These are phyloP conservation scores for Lathyrus aphaca DNA, from an alignment of 306 rosid species.

Conservation along the genomic window DNA sequence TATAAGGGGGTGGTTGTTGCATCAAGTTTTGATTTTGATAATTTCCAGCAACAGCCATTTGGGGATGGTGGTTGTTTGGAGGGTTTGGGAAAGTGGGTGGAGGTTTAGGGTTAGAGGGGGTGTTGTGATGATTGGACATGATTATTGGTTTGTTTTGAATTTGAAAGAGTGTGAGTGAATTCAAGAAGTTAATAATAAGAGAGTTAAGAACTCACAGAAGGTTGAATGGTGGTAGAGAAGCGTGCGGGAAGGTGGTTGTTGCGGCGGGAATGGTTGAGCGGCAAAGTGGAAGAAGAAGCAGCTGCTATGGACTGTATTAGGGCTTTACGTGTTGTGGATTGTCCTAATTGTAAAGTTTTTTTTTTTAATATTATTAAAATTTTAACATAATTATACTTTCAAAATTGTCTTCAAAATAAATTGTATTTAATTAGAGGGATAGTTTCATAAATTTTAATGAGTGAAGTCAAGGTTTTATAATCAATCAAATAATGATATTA, in stretches of 20 bases:
- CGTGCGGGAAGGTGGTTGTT: neutral
- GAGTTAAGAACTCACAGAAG: neutral
- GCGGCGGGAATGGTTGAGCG: too few species aligned
- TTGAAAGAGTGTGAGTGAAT: neutral
- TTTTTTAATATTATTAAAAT: too few species aligned
- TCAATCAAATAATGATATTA: too few species aligned
- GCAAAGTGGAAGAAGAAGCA: neutral
- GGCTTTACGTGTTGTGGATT: too few species aligned
- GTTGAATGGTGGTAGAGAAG: neutral
- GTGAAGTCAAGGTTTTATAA: too few species aligned
- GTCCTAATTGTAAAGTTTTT: too few species aligned
- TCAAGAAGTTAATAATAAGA: neutral
- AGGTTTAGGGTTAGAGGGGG: slow-evolving; percentile 41
- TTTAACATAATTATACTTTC: too few species aligned
- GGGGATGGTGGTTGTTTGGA: slow-evolving; percentile 52
- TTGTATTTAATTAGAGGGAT: too few species aligned
- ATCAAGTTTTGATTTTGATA: slow-evolving; percentile 44
- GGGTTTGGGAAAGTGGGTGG: slow-evolving; percentile 51
- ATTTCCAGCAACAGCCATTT: slow-evolving; percentile 42
- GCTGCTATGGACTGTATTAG: neutral
- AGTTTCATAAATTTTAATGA: too few species aligned
- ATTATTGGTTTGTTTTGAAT: neutral
- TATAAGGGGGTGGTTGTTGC: slow-evolving; percentile 46
- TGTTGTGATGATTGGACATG: slow-evolving; percentile 31
- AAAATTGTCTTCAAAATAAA: too few species aligned